phyloP scores from a whole-genome alignment of 2,329 filamentous ascomycete genomes.

The Elsinoe arachidis region DNA sequence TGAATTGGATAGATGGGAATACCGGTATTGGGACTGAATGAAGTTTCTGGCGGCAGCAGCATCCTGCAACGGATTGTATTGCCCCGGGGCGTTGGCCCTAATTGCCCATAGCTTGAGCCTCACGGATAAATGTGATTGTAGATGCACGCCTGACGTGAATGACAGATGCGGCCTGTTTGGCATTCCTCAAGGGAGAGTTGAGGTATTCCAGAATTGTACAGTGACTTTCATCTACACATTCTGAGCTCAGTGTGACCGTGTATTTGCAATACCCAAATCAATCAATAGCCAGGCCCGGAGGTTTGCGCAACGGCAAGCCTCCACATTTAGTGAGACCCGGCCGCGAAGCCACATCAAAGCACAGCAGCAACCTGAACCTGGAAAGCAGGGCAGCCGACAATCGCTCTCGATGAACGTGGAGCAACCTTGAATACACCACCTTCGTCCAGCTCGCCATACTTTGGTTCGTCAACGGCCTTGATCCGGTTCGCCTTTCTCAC shows the following conservation, averaged over 20 bases:
- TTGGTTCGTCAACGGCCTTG: conserved; percentile 2
- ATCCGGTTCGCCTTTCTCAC: conserved; percentile 4
- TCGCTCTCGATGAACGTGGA: background rate
- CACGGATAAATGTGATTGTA: background rate
- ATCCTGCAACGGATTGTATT: background rate
- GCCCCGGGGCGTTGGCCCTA: background rate
- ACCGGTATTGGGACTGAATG: background rate
- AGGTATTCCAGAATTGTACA: too few relatives aligned
- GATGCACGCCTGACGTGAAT: background rate
- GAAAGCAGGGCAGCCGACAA: background rate
- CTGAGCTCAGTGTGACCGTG: background rate
- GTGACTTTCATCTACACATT: too few relatives aligned
- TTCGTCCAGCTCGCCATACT: background rate
- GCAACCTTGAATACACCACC: background rate
- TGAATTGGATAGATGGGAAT: background rate
- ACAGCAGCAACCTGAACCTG: too few relatives aligned
- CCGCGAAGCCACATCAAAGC: too few relatives aligned
- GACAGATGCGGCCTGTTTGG: background rate
- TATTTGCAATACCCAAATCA: background rate
- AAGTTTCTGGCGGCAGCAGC: background rate
- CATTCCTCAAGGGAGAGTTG: too few relatives aligned
- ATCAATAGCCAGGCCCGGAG: background rate
- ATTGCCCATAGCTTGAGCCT: background rate
- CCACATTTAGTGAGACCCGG: background rate
- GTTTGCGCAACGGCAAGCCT: background rate